Percentiles rank a stretch among this genome's conserved stretches.
These are phyloP conservation scores for Diospyros kaki DNA, from an alignment of 148 eudicot species.

Conservation along the genomic window DNA sequence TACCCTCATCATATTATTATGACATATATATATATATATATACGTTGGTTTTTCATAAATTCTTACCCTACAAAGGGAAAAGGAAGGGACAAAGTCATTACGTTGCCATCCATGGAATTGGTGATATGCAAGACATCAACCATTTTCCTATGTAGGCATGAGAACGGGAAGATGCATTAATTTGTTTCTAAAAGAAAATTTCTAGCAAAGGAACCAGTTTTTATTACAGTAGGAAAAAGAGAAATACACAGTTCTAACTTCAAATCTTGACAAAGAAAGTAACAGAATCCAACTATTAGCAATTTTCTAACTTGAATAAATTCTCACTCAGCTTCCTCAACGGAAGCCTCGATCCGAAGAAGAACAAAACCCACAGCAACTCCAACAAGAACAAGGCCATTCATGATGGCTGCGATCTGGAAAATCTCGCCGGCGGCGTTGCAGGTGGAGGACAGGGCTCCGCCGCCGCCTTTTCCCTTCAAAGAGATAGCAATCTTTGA, in stretches of 20 bases:
- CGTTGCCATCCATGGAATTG: too few relatives aligned
- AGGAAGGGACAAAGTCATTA: too few relatives aligned
- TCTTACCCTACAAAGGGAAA: too few relatives aligned
- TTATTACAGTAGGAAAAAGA: not conserved
- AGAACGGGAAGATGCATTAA: too few relatives aligned
- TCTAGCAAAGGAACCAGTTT: too few relatives aligned
- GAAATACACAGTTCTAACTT: not conserved
- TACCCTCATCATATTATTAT: too few relatives aligned
- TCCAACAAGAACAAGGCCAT: constrained; percentile 37
- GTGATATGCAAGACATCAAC: too few relatives aligned
- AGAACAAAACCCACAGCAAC: constrained; percentile 49
- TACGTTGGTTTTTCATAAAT: too few relatives aligned
- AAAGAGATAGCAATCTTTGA: constrained; percentile 30
- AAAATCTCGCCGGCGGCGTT: constrained; percentile 39
- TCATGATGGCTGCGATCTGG: constrained; percentile 40
- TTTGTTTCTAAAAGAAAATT: too few relatives aligned
- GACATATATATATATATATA: too few relatives aligned
- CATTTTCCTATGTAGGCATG: too few relatives aligned
- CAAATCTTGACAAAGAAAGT: not conserved
- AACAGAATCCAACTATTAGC: not conserved
- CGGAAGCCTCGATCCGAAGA: constrained; percentile 37
- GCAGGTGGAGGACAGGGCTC: constrained; percentile 39
- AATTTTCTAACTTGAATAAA: not conserved
- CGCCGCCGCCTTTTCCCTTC: constrained; percentile 23
- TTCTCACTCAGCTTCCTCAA: constrained; percentile 38